phyloP scores from a whole-genome alignment of 768 basidiomycete species.

The Mycena sanguinolenta region DNA sequence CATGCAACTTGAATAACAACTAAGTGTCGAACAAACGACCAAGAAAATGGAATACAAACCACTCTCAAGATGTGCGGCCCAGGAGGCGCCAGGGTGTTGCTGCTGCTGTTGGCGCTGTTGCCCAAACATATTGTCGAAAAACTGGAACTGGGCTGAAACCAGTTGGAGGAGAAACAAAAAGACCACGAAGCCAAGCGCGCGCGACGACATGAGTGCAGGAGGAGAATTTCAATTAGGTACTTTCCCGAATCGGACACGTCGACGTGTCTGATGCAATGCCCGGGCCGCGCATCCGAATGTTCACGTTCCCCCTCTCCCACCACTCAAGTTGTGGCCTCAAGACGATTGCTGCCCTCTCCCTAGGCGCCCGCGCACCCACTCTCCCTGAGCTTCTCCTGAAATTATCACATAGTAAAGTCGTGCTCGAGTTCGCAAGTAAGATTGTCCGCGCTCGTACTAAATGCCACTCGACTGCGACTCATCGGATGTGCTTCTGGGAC shows the following conservation, averaged over 20 bases:
- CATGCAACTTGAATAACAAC: slow-evolving; percentile 69
- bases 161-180: slow-evolving; percentile 52
- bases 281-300: too few species aligned
- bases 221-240: background rate
- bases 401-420: too few species aligned
- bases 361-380: too few species aligned
- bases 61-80: slow-evolving; percentile 74
- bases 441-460: too few species aligned
- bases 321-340: too few species aligned
- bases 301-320: too few species aligned
- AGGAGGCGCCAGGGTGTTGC: slow-evolving; percentile 65
- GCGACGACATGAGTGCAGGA: slow-evolving; percentile 13
- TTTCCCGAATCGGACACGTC: background rate
- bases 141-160: slow-evolving; percentile 77
- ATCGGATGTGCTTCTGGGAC: too few species aligned
- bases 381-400: too few species aligned
- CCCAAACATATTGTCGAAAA: slow-evolving; percentile 85
- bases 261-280: slow-evolving; percentile 13
- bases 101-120: slow-evolving; percentile 72
- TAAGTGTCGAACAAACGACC: background rate
- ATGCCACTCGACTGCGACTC: too few species aligned
- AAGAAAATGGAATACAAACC: slow-evolving; percentile 55
- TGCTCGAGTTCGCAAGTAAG: too few species aligned
- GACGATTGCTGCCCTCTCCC: too few species aligned
- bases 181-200: slow-evolving; percentile 41